A percentile compares a stretch with the other conserved stretches of the same genome.
These are phyloP conservation scores for Solanum lignicaule DNA, from an alignment of 257 asterid species.

Conservation along the genomic window DNA sequence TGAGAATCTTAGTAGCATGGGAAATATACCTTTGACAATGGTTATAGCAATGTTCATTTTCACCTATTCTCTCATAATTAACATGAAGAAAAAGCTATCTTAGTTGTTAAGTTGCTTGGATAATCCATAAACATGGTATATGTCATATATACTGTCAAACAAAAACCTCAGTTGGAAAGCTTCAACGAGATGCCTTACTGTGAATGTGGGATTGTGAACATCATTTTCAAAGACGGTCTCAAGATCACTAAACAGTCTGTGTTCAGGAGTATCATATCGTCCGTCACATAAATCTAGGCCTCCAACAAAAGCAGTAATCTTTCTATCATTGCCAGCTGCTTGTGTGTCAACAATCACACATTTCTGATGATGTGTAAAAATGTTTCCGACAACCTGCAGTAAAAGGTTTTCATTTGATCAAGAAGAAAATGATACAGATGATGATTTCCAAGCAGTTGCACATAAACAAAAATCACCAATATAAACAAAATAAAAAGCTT, in stretches of 20 bases:
- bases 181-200: slow-evolving; percentile 34
- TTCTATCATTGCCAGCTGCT: slow-evolving; percentile 70
- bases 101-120: background rate
- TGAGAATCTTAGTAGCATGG: background rate
- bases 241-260: slow-evolving; percentile 66
- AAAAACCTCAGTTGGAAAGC: background rate
- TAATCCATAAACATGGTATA: background rate
- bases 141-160: background rate
- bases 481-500: background rate
- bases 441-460: background rate
- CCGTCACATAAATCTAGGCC: slow-evolving; percentile 98
- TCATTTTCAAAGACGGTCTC: slow-evolving; percentile 73
- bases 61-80: background rate
- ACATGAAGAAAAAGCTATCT: background rate
- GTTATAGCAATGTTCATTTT: background rate
- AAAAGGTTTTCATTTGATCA: background rate
- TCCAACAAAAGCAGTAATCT: slow-evolving; percentile 73
- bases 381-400: slow-evolving; percentile 85
- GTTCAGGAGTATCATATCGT: slow-evolving; percentile 95
- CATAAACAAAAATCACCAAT: background rate
- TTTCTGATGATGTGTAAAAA: slow-evolving; percentile 95
- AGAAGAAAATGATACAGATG: background rate
- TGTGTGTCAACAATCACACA: slow-evolving; percentile 91
- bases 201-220: slow-evolving; percentile 75
- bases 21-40: background rate